phyloP scores from a whole-genome alignment of 139 green algal species.

The Edaphochlamys debaryana region DNA sequence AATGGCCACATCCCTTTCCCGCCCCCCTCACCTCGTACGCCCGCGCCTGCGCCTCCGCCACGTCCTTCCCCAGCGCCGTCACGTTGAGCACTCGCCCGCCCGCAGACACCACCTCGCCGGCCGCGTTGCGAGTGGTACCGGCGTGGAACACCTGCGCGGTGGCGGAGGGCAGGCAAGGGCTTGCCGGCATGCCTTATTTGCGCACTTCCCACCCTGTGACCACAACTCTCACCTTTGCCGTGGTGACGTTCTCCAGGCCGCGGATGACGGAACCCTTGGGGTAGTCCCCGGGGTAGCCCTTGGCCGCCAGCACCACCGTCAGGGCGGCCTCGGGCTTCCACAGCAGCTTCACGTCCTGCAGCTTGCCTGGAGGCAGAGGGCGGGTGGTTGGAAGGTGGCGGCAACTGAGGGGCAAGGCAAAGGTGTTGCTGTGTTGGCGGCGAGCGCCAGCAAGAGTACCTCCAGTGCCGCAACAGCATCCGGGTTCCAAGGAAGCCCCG shows the following conservation, averaged over 20 bases:
- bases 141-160: conserved; percentile 96
- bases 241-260: conserved; percentile 66
- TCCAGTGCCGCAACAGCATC: too few species aligned
- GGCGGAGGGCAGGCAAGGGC: background rate
- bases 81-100: conserved; percentile 89
- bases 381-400: too few species aligned
- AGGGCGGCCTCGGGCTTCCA: conserved; percentile 80
- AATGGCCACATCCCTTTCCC: too few species aligned
- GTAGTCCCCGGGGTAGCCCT: conserved; percentile 95
- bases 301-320: conserved; percentile 91
- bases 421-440: too few species aligned
- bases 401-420: too few species aligned
- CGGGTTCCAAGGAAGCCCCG: background rate
- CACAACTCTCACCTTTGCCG: too few species aligned
- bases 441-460: too few species aligned
- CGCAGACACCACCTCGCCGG: conserved; percentile 65
- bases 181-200: background rate
- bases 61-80: conserved; percentile 74
- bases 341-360: conserved; percentile 61
- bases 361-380: conserved; percentile 11
- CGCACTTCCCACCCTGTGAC: too few species aligned
- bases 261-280: conserved; percentile 85
- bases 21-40: conserved; percentile 76
- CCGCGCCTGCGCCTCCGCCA: conserved; percentile 76
- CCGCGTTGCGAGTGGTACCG: conserved; percentile 68